Base-by-base conservation (phyloP, 1,284 basidiomycete species). In the Tilletia setariae region DNA sequence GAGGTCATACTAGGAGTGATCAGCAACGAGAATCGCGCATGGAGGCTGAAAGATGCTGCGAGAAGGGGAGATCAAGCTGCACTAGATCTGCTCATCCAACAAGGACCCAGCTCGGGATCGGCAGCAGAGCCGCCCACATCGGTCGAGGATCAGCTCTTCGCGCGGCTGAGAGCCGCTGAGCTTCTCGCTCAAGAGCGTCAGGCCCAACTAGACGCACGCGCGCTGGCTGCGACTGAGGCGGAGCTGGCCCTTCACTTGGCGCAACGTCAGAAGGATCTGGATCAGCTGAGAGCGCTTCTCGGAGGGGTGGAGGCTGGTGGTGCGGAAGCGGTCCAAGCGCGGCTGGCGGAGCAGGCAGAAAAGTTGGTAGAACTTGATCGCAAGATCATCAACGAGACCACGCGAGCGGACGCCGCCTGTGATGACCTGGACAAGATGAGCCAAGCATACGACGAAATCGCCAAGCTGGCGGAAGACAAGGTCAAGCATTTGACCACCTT, bases 391-490 rank as follows among this genome's bases (percentile, higher is more conserved):
- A 19, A 21, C 9, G 40, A 46, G 25, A 47, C 44, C 6, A 46
- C 64, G 25, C 64, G 44, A 25, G 64, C 44, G 44, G 64, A 65
- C 15, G 64, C 64, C 40, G 47, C 47, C 25, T 42, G 44, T 35
- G 30, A 47, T 15, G 44, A 42, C 19, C 16, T 65, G 32, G 47
- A 65, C 44, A 25, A 65, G 64, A 35, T 65, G 44, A 40, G 56
- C 30, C 56, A 32, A 30, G 56, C 56, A 25, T 95, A 91, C 77
- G 86, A 88, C 47, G 94, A 98, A 83, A 85, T 97, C 4, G 94
- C 96, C 72, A 89, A 89, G 74, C 82, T 98, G 32, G 93, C 92
- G 16, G 87, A 88, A 62, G 90, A 86, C 82, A 95, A 95, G 83
- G 88, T 93, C 0, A 91, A 91, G 72, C 91, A 95, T 68, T 85